Percentiles rank a stretch among this genome's conserved stretches.
These are phyloP conservation scores for Ustanciosporium gigantosporum DNA, from an alignment of 1,284 basidiomycete species.

Conservation along the genomic window DNA sequence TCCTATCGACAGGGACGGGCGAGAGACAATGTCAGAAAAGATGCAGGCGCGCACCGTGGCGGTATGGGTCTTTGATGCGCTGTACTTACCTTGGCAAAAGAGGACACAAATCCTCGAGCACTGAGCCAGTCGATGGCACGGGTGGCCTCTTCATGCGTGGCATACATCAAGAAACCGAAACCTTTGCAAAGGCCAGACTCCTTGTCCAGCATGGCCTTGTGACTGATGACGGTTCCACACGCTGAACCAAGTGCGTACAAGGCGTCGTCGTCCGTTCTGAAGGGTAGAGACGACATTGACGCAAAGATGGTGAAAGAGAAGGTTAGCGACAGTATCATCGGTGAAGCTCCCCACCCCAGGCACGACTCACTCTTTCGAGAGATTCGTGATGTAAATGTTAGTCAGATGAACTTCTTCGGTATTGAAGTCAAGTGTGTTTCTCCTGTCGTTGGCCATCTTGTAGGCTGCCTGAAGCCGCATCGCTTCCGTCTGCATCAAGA, in stretches of 20 bases:
- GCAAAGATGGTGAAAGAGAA: neutral
- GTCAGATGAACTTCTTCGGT: constrained; percentile 20
- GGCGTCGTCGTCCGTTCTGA: constrained; percentile 45
- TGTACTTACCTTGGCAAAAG: constrained; percentile 45
- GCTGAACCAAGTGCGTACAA: constrained; percentile 39
- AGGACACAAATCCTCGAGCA: constrained; percentile 36
- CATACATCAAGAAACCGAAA: constrained; percentile 53
- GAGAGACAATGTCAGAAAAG: no score
- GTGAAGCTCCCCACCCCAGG: no score
- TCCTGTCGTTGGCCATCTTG: no score
- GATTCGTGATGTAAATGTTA: constrained; percentile 49
- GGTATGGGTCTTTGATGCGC: no score
- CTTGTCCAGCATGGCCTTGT: constrained; percentile 53
- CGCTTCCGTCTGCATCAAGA: no score
- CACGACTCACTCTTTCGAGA: constrained; percentile 47
- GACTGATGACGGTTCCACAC: constrained; percentile 51
- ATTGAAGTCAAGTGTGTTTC: no score
- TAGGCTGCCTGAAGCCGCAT: no score
- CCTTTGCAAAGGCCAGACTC: constrained; percentile 54
- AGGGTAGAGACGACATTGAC: no score
- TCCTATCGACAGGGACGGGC: no score
- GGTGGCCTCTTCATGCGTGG: constrained; percentile 37
- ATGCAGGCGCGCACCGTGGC: no score
- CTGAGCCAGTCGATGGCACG: constrained; percentile 41
- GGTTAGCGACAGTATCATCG: no score